phyloP scores from a whole-genome alignment of 805 yeast genomes.

The Wickerhamomyces hampshirensis region DNA sequence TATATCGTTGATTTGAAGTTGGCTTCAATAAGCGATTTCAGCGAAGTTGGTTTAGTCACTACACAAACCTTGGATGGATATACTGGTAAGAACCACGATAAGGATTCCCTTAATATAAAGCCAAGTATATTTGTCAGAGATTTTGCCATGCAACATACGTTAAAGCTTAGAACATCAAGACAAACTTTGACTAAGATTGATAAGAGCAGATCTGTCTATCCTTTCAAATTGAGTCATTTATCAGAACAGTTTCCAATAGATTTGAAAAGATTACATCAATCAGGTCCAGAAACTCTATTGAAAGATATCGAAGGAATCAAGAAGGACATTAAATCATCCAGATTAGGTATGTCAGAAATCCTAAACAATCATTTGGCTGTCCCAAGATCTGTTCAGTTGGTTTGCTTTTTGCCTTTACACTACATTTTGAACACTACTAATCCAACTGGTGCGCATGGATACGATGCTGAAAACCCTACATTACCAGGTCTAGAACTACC shows the following conservation, averaged over 20 bases:
- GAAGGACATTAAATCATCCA: constrained; percentile 53
- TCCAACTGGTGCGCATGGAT: constrained; percentile 62
- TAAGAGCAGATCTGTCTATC: constrained; percentile 75
- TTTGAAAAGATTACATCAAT: constrained; percentile 27
- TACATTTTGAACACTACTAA: constrained; percentile 58
- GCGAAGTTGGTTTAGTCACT: constrained; percentile 63
- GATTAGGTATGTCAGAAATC: constrained; percentile 77
- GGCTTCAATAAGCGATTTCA: constrained; percentile 55
- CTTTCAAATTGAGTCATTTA: constrained; percentile 79
- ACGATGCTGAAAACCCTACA: constrained; percentile 59
- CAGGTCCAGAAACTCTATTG: constrained; percentile 25
- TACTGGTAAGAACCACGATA: constrained; percentile 56
- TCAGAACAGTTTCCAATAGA: constrained; percentile 58
- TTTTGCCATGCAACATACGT: constrained; percentile 72
- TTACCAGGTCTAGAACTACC: constrained; percentile 75
- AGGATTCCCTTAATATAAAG: constrained; percentile 47
- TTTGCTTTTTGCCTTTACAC: constrained; percentile 68
- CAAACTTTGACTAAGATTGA: constrained; percentile 67
- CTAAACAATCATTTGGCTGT: constrained; percentile 74
- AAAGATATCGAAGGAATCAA: constrained; percentile 38
- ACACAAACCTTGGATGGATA: constrained; percentile 61
- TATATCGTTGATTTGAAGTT: constrained; percentile 79
- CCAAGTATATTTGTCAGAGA: constrained; percentile 81
- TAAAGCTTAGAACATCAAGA: constrained; percentile 73
- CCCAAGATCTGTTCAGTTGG: constrained; percentile 65